Evolutionary conservation across 352 stramenopile species (phyloP).

Genomic region (Achlya hypogyna): DNA sequence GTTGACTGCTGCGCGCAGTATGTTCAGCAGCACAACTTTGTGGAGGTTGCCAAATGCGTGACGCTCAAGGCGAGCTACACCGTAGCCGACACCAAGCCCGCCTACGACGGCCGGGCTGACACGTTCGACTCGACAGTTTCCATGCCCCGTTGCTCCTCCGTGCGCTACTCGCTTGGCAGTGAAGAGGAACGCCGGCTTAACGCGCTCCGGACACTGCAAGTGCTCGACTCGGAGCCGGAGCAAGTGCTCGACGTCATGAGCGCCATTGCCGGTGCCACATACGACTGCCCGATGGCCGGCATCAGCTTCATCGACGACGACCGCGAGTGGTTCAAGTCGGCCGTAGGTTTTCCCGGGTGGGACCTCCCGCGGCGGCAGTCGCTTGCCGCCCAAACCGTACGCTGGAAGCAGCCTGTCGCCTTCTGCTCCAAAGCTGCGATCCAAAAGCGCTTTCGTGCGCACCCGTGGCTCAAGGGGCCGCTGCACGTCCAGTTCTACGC

Average conservation of each 20-base stretch:
- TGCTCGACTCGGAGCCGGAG: constrained; percentile 10
- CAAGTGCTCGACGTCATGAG: constrained; percentile 14
- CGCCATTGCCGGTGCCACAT: constrained; percentile 6
- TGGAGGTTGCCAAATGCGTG: background rate
- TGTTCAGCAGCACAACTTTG: background rate
- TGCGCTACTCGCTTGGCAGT: background rate
- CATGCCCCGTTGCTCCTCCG: background rate
- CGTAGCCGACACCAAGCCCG: background rate
- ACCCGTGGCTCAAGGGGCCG: background rate
- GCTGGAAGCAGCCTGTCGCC: background rate
- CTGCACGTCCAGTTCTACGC: constrained; percentile 14
- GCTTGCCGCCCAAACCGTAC: background rate
- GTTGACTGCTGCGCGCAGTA: background rate
- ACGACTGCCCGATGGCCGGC: constrained; percentile 11
- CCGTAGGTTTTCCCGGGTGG: background rate
- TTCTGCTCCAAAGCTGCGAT: background rate
- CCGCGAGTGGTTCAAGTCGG: constrained; percentile 12
- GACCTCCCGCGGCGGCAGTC: background rate
- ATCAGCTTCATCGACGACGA: constrained; percentile 18
- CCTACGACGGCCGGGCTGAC: background rate
- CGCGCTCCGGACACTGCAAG: constrained; percentile 1
- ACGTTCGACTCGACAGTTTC: constrained; percentile 8
- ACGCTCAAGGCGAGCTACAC: constrained; percentile 4
- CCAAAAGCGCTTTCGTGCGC: background rate
- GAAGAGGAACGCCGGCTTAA: background rate